Conservation (phyloP, 371 early-diverging fungal species). For the Haplosporangium sp. region DNA sequence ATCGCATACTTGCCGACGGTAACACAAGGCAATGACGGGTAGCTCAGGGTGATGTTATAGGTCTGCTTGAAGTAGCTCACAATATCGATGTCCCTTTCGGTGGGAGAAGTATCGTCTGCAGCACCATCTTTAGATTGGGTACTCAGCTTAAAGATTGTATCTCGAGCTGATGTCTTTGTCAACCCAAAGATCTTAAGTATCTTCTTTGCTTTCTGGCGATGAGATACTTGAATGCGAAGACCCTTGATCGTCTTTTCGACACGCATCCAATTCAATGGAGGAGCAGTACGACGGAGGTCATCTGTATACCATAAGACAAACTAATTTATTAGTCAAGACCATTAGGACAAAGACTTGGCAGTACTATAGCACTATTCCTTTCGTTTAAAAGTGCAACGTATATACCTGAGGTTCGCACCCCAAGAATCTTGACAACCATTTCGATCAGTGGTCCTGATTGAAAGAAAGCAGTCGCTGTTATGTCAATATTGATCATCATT, state of each 20-base stretch:
- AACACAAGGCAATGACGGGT: constrained; percentile 86
- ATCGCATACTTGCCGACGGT: constrained; percentile 67
- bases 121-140: constrained; percentile 25
- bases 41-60: constrained; percentile 77
- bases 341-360: not conserved
- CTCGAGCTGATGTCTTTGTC: constrained; percentile 70
- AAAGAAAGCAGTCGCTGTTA: constrained; percentile 87
- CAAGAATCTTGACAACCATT: constrained; percentile 70
- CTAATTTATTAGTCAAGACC: not conserved
- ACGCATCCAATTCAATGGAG: constrained; percentile 67
- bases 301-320: constrained; percentile 48
- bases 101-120: not conserved
- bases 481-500: constrained; percentile 85
- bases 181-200: constrained; percentile 75
- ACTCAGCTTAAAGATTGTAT: constrained; percentile 71
- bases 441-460: constrained; percentile 75
- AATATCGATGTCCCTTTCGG: constrained; percentile 67
- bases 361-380: too few species aligned
- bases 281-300: constrained; percentile 72
- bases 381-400: not conserved
- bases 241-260: constrained; percentile 78
- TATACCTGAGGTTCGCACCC: constrained; percentile 59
- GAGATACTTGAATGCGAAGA: constrained; percentile 73
- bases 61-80: constrained; percentile 76
- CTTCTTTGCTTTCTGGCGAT: constrained; percentile 73